Percentiles rank a stretch among this genome's conserved stretches.
Conservation (phyloP, 2,329 filamentous ascomycete genomes). For the Capronia americana region DNA sequence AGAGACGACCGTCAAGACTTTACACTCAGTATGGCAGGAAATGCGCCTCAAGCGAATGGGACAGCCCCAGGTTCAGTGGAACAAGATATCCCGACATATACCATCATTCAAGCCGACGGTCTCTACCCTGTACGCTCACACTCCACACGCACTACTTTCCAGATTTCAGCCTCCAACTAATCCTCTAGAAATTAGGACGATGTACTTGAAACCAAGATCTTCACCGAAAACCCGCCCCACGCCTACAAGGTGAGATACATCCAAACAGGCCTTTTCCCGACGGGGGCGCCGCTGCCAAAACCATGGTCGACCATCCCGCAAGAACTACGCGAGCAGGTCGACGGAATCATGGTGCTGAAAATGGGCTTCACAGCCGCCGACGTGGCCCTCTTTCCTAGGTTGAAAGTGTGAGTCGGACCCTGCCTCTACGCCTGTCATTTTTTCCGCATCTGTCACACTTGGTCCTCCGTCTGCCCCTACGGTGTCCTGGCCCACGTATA, state of each 20-base stretch:
- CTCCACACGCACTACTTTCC: neutral
- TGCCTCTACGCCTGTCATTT: neutral
- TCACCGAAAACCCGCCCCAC: slow-evolving; percentile 26
- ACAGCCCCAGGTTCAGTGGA: neutral
- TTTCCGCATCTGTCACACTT: neutral
- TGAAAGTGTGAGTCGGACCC: slow-evolving; percentile 35
- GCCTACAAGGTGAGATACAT: slow-evolving; percentile 34
- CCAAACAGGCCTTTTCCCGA: slow-evolving; percentile 32
- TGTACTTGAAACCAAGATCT: slow-evolving; percentile 35
- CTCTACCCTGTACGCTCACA: slow-evolving; percentile 33
- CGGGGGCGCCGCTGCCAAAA: slow-evolving; percentile 22
- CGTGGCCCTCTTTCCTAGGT: slow-evolving; percentile 33
- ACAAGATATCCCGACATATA: slow-evolving; percentile 28
- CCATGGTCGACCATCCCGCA: slow-evolving; percentile 36
- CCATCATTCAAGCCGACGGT: slow-evolving; percentile 38
- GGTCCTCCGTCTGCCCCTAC: neutral
- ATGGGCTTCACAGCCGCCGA: slow-evolving; percentile 35
- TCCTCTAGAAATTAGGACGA: slow-evolving; percentile 30
- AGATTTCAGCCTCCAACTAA: neutral
- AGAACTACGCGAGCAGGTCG: slow-evolving; percentile 32
- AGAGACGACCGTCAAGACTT: neutral
- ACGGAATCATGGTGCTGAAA: slow-evolving; percentile 38
- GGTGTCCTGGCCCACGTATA: neutral
- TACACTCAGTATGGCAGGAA: neutral
- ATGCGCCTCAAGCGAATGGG: neutral